phyloP scores from a whole-genome alignment of 1,284 basidiomycete genomes.

The Fomitiporia mediterranea region DNA sequence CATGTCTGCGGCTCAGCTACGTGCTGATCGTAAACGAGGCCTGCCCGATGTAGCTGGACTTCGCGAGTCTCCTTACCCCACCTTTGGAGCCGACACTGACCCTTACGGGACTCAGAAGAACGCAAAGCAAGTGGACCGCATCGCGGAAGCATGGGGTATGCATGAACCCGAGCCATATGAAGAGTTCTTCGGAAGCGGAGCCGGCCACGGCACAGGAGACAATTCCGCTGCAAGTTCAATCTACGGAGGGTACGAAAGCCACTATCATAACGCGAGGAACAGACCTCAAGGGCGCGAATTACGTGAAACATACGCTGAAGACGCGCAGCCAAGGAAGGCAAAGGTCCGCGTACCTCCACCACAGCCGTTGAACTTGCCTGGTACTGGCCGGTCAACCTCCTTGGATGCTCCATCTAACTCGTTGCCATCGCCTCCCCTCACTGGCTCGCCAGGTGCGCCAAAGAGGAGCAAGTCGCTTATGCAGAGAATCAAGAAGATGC shows the following conservation, averaged over 20 bases:
- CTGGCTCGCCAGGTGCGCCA: slow-evolving; percentile 33
- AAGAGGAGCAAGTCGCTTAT: slow-evolving; percentile 77
- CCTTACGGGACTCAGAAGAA: slow-evolving; percentile 43
- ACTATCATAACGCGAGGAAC: slow-evolving; percentile 6
- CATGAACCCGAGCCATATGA: slow-evolving; percentile 85
- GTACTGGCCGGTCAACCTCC: slow-evolving; percentile 25
- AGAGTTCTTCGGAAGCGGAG: slow-evolving; percentile 81
- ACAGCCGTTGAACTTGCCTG: slow-evolving; percentile 69
- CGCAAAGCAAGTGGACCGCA: slow-evolving; percentile 71
- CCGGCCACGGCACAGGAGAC: slow-evolving; percentile 43
- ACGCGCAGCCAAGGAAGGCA: slow-evolving; percentile 27
- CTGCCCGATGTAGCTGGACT: slow-evolving; percentile 12
- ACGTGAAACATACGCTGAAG: slow-evolving; percentile 41
- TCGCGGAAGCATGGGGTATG: slow-evolving; percentile 84
- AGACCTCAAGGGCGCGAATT: slow-evolving; percentile 36
- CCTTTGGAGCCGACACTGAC: slow-evolving; percentile 40
- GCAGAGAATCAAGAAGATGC: slow-evolving; percentile 80
- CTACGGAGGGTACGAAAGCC: slow-evolving; percentile 39
- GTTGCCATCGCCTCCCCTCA: slow-evolving; percentile 36
- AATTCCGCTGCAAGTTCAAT: slow-evolving; percentile 62
- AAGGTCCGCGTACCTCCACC: slow-evolving; percentile 67
- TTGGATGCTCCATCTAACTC: slow-evolving; percentile 32
- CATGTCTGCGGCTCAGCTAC: slow-evolving; percentile 30
- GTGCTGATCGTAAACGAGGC: slow-evolving; percentile 28
- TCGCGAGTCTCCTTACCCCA: slow-evolving; percentile 47